These are phyloP conservation scores for Aspergillus unguis DNA, from an alignment of 2,329 filamentous ascomycete species.

Conservation along the genomic window DNA sequence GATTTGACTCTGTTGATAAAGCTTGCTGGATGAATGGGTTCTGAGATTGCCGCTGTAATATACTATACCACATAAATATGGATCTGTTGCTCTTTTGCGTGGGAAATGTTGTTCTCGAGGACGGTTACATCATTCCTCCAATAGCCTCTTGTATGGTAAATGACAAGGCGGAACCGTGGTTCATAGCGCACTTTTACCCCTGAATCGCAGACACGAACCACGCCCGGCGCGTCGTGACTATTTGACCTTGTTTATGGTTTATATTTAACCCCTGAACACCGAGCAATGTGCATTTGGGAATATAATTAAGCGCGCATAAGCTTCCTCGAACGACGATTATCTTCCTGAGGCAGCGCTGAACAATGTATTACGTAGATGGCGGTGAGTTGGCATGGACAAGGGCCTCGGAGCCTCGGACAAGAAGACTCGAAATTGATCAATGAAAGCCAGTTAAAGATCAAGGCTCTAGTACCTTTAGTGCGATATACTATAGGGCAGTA, in stretches of 20 bases:
- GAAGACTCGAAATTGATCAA: neutral
- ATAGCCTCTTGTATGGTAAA: slow-evolving; percentile 10
- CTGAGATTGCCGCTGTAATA: slow-evolving; percentile 10
- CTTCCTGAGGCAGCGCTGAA: neutral
- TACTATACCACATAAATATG: slow-evolving; percentile 11
- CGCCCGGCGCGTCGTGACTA: slow-evolving; percentile 8
- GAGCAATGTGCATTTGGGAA: neutral
- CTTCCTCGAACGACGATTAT: neutral
- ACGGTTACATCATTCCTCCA: neutral
- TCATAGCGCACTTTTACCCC: slow-evolving; percentile 24
- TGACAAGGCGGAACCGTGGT: slow-evolving; percentile 21
- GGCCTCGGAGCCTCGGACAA: neutral
- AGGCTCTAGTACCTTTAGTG: neutral
- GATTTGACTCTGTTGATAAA: neutral
- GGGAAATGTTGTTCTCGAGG: neutral
- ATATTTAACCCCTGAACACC: neutral
- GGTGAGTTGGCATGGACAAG: slow-evolving; percentile 13
- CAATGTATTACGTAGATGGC: slow-evolving; percentile 11
- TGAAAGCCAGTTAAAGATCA: too few species aligned
- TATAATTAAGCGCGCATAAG: neutral
- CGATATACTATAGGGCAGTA: slow-evolving; percentile 3
- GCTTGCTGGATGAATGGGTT: too few species aligned
- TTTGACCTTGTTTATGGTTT: neutral
- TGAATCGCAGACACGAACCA: slow-evolving; percentile 23
- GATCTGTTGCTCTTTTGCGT: neutral